phyloP scores from a whole-genome alignment of 768 basidiomycete genomes.

The Suillus fuscotomentosus region DNA sequence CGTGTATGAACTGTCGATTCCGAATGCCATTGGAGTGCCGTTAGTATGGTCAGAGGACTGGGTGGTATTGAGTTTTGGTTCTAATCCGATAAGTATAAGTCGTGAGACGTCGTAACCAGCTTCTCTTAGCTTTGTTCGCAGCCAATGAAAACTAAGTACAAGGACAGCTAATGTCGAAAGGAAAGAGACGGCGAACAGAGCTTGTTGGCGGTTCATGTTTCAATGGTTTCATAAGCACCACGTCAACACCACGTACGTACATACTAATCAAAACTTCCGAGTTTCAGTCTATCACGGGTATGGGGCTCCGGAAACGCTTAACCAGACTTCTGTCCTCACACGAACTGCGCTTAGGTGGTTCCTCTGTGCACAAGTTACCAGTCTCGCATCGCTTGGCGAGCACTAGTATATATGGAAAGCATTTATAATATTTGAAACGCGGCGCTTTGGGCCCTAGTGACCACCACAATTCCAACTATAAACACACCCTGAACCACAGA shows the following conservation, averaged over 20 bases:
- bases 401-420: neutral
- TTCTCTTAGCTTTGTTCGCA: conserved; percentile 43
- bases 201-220: conserved; percentile 47
- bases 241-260: neutral
- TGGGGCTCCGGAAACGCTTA: neutral
- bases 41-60: neutral
- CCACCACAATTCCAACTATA: too few species aligned
- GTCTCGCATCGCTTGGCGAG: neutral
- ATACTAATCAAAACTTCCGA: neutral
- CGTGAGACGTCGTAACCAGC: conserved; percentile 58
- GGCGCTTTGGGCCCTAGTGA: too few species aligned
- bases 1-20: conserved; percentile 18
- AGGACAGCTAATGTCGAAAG: conserved; percentile 46
- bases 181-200: conserved; percentile 55
- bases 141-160: conserved; percentile 39
- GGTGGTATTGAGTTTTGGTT: conserved; percentile 25
- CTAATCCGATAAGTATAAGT: conserved; percentile 63
- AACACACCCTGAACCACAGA: too few species aligned
- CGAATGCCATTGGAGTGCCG: conserved; percentile 15
- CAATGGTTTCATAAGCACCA: neutral
- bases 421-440: neutral
- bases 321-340: neutral
- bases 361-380: neutral
- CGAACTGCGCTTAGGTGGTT: neutral
- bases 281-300: neutral